Conservation (phyloP, 1,139 yeast genomes). For the Yamadazyma friedrichii region DNA sequence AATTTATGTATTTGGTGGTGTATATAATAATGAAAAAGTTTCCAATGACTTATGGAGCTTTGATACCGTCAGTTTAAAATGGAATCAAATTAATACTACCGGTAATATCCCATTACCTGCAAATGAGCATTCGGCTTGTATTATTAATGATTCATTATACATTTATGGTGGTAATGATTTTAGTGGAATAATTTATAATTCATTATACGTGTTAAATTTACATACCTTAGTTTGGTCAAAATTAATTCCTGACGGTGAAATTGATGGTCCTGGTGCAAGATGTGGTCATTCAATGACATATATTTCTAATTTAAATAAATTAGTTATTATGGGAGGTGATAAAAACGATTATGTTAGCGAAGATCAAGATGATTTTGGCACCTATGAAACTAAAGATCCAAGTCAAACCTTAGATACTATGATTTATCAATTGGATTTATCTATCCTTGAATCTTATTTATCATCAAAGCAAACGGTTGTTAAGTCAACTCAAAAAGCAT, state of each 20-base stretch:
- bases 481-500: conserved; percentile 16
- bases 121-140: conserved; percentile 86
- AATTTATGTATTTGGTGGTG: conserved; percentile 87
- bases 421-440: conserved; percentile 61
- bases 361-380: conserved; percentile 38
- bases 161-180: conserved; percentile 89
- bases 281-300: conserved; percentile 94
- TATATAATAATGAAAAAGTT: conserved; percentile 75
- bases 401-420: conserved; percentile 56
- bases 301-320: conserved; percentile 59
- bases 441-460: conserved; percentile 32
- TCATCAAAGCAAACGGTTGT: conserved; percentile 19
- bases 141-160: conserved; percentile 77
- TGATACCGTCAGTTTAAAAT: conserved; percentile 65
- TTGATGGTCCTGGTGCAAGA: conserved; percentile 70
- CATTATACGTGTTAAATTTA: conserved; percentile 75
- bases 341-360: conserved; percentile 54
- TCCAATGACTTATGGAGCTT: conserved; percentile 80
- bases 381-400: conserved; percentile 48
- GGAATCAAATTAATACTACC: conserved; percentile 55
- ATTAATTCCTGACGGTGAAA: conserved; percentile 42
- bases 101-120: conserved; percentile 81
- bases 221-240: conserved; percentile 72
- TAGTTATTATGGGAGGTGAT: conserved; percentile 92
- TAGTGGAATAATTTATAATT: conserved; percentile 68